These are phyloP conservation scores for Rosa lucieae DNA, from an alignment of 306 rosid species.

Conservation along the genomic window DNA sequence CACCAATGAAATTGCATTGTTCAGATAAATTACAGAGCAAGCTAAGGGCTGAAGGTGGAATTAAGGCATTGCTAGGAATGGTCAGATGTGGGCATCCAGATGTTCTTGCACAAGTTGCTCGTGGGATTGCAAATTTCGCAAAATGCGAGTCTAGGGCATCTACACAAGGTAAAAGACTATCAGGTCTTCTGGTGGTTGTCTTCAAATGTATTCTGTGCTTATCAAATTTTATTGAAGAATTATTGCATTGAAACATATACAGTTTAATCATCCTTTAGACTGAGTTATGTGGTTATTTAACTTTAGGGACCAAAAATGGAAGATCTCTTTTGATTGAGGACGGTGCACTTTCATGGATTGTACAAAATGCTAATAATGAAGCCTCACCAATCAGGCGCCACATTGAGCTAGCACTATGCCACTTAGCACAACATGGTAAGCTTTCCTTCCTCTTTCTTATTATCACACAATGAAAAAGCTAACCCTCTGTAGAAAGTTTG, in stretches of 20 bases:
- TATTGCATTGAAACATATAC: not conserved
- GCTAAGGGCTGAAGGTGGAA: conserved; percentile 85
- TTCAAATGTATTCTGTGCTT: not conserved
- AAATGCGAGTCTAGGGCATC: conserved; percentile 97
- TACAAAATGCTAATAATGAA: conserved; percentile 88
- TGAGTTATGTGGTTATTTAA: not conserved
- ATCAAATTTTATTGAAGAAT: not conserved
- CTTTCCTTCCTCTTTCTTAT: not conserved
- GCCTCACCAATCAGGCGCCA: conserved; percentile 91
- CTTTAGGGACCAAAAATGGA: conserved; percentile 69
- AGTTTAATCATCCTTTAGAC: not conserved
- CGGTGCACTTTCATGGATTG: conserved; percentile 96
- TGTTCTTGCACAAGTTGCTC: conserved; percentile 98
- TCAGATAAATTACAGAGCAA: conserved; percentile 81
- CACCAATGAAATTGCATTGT: conserved; percentile 20
- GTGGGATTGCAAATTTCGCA: conserved; percentile 94
- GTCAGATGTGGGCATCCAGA: conserved; percentile 94
- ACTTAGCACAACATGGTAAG: conserved; percentile 93
- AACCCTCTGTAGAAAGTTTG: conserved; percentile 6
- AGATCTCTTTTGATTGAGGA: conserved; percentile 91
- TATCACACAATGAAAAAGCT: conserved; percentile 9
- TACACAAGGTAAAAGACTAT: conserved; percentile 62
- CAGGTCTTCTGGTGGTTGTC: not conserved
- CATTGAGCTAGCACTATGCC: conserved; percentile 95
- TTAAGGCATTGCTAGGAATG: conserved; percentile 91